Percentiles rank a stretch among this genome's conserved stretches.
These are phyloP conservation scores for Letharia columbiana DNA, from an alignment of 495 filamentous ascomycete species.

Conservation along the genomic window DNA sequence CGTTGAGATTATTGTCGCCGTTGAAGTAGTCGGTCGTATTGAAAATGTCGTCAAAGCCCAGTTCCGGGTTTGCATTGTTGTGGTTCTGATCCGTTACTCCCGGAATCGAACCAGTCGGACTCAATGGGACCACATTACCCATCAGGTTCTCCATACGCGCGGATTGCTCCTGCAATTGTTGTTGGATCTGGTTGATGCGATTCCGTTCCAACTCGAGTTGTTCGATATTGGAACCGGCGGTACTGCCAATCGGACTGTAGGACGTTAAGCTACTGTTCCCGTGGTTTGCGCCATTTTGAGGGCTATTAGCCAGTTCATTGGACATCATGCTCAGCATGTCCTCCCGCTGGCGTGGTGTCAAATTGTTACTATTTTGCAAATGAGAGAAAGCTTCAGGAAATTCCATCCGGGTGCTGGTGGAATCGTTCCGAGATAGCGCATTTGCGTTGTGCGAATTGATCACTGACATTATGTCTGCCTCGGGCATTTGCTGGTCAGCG, in stretches of 20 bases:
- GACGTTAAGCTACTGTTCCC: slow-evolving; percentile 54
- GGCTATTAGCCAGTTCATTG: slow-evolving; percentile 31
- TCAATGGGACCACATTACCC: slow-evolving; percentile 63
- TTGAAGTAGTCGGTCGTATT: slow-evolving; percentile 54
- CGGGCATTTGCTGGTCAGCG: slow-evolving; percentile 34
- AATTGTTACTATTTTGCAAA: slow-evolving; percentile 54
- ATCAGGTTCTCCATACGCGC: slow-evolving; percentile 62
- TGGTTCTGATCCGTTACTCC: slow-evolving; percentile 23
- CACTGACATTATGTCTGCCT: slow-evolving; percentile 77
- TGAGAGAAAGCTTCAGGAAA: slow-evolving; percentile 68
- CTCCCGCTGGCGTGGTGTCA: slow-evolving; percentile 69
- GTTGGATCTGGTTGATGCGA: slow-evolving; percentile 65
- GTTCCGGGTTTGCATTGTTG: slow-evolving; percentile 26
- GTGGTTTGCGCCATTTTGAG: slow-evolving; percentile 25
- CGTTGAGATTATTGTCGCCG: slow-evolving; percentile 23
- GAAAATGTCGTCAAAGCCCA: slow-evolving; percentile 65
- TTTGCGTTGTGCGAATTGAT: slow-evolving; percentile 63
- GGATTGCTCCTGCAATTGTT: slow-evolving; percentile 64
- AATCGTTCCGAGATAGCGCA: slow-evolving; percentile 46
- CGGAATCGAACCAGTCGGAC: slow-evolving; percentile 71
- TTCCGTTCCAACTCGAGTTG: slow-evolving; percentile 70
- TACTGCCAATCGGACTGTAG: slow-evolving; percentile 51
- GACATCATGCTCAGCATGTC: slow-evolving; percentile 76
- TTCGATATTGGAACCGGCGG: slow-evolving; percentile 45
- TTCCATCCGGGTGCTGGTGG: slow-evolving; percentile 44